A percentile compares a stretch with the other conserved stretches of the same genome.
These are phyloP conservation scores for Pseudogymnoascus sp. DNA, from an alignment of 2,329 filamentous ascomycete species.

Conservation along the genomic window DNA sequence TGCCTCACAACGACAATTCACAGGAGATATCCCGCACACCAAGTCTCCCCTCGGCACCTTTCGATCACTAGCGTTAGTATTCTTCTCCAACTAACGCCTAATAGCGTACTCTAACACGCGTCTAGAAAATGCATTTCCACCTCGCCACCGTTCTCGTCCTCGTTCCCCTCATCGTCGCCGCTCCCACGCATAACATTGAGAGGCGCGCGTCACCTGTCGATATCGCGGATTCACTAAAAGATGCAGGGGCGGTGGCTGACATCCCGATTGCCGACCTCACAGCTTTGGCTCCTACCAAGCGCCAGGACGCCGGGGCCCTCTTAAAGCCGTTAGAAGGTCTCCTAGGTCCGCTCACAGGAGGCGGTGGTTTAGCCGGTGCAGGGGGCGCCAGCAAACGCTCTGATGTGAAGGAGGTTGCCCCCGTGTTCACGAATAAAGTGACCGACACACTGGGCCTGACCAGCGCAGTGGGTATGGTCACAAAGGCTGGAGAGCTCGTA, in stretches of 20 bases:
- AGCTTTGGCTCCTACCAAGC: no score
- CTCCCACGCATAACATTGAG: neutral
- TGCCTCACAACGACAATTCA: neutral
- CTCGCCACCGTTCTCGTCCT: neutral
- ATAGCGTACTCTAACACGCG: neutral
- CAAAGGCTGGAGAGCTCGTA: no score
- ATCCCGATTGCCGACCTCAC: no score
- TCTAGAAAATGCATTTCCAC: slow-evolving; percentile 8
- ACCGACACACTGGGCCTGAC: neutral
- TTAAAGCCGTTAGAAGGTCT: no score
- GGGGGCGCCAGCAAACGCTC: no score
- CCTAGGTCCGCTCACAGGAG: no score
- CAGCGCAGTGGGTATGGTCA: no score
- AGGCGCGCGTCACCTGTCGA: neutral
- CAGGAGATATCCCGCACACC: neutral
- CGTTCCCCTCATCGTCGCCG: neutral
- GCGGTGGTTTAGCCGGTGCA: no score
- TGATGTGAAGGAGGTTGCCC: no score
- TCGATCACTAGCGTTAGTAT: neutral
- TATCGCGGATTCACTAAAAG: neutral
- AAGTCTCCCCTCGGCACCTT: neutral
- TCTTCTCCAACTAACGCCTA: neutral
- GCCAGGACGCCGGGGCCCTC: no score
- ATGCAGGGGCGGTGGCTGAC: neutral
- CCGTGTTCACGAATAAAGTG: neutral